Base-by-base conservation (phyloP, 108 stramenopile species). In the Stephanodiscus triporus region DNA sequence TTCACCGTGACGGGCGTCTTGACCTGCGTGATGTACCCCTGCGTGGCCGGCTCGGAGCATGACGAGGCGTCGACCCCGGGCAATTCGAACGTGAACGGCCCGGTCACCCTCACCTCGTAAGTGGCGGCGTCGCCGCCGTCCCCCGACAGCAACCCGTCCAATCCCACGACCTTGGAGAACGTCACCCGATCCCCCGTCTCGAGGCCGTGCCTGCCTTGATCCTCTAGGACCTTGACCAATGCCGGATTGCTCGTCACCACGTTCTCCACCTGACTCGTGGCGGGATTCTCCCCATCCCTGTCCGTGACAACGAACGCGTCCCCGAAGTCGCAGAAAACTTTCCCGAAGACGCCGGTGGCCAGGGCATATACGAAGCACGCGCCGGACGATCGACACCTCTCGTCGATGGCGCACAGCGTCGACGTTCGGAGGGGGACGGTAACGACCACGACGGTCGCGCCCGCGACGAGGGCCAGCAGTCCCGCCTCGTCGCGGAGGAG, bases 261-360 rank as follows among this genome's bases (percentile, higher is more conserved):
- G 48, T 88, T 84, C 70, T 96, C 93, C 51, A 98, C 87, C 68
- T 97, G 94, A 65, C 90, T 88, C 2, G 92, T 89, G 24, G 88
- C 77, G 1, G 97, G 95, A 56, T 91, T 84, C 63, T 98, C 97
- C 37, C 97, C 99, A 75, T 97, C 94, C 63, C 87, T 88, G 76
- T 99, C 99, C 4, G 80, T 60, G 36, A 97, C 91, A 2, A 93
- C 85, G 68, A 97, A 98, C 16, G 78, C 69, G 24, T 84, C 63
- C 5, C 99, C 99, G 79, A 98, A 98, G 78, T 99, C 99, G 78
- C 97, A 98, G 86, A 99, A 98, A 68, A 94, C 87, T 34, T 77
- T 51, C 27, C 91, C 96, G 79, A 97, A 98, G 32, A 96, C 93
- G 20, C 97, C 96, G 0, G 80, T 80, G 49, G 87, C 58, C 19